These are phyloP conservation scores for Boletus smithii DNA, from an alignment of 1,284 basidiomycete species.

Conservation along the genomic window DNA sequence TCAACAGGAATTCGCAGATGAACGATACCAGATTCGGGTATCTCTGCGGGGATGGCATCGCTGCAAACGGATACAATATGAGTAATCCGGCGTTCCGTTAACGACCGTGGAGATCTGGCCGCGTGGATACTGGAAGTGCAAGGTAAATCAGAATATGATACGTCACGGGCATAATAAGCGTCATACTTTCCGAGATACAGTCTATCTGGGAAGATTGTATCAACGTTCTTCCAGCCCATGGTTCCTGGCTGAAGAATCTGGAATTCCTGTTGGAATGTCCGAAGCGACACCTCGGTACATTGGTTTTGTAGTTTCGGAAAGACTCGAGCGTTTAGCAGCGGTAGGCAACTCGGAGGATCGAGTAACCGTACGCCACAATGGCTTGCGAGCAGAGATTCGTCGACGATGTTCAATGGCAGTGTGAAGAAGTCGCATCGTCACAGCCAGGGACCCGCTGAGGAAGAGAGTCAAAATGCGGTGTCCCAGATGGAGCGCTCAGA, in stretches of 20 bases:
- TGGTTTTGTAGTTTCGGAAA: conserved; percentile 33
- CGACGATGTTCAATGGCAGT: conserved; percentile 27
- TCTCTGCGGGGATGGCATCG: conserved; percentile 70
- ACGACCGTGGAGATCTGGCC: conserved; percentile 67
- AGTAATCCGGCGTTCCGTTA: conserved; percentile 70
- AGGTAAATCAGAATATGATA: conserved; percentile 26
- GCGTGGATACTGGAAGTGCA: conserved; percentile 54
- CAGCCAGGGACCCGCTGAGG: conserved; percentile 32
- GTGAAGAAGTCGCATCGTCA: conserved; percentile 33
- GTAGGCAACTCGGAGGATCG: conserved; percentile 29
- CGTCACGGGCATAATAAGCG: conserved; percentile 19
- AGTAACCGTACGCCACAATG: conserved; percentile 32
- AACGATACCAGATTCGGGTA: conserved; percentile 64
- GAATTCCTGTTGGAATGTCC: conserved; percentile 32
- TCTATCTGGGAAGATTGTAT: conserved; percentile 62
- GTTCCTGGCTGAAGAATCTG: conserved; percentile 31
- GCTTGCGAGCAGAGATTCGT: conserved; percentile 18
- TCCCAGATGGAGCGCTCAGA: conserved; percentile 10
- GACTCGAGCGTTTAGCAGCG: conserved; percentile 20
- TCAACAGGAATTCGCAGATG: conserved; percentile 72
- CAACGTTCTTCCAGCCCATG: conserved; percentile 71
- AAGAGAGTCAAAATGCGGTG: conserved; percentile 31
- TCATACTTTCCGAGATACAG: conserved; percentile 76
- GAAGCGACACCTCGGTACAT: conserved; percentile 20
- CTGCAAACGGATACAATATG: conserved; percentile 74